Evolutionary conservation across 129 eudicot genomes (phyloP), one percentile per base, ranked within the genome.

Genomic region (Sambucus nigra): DNA sequence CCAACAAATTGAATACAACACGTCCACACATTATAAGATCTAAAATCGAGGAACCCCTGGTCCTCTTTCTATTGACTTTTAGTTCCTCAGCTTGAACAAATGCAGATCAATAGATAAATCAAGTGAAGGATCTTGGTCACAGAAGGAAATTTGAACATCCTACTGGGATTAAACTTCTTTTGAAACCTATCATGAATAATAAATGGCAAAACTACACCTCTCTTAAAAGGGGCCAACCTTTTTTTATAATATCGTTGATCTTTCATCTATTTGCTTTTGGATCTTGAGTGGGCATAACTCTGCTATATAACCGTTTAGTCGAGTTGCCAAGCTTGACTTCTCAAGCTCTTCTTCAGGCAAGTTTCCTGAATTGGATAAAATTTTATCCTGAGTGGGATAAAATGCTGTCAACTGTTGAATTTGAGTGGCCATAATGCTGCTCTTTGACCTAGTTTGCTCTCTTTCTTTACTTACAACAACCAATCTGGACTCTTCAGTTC

Each of bases 141-240:
- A n/a, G n/a, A n/a, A n/a, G n/a, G n/a, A n/a, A n/a, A n/a, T n/a
- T n/a, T n/a, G n/a, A n/a, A n/a, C n/a, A n/a, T n/a, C n/a, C n/a
- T n/a, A n/a, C n/a, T n/a, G n/a, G n/a, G n/a, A n/a, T n/a, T n/a
- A n/a, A n/a, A n/a, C n/a, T n/a, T 35, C 42, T 2, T 35, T 35
- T 15, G 42, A 35, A 35, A 7, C 9, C 13, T 8, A 39, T 57
- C 22, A 35, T 8, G 1, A 35, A 35, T 7, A 3, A 3, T 19
- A 15, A 35, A 35, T 2, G 4, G 13, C 9, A 7, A 2, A 55
- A 32, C 74, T 88, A 88, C 35, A 89, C 61, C 2, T 79, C 78
- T 68, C 76, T 73, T 49, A 89, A 70, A 63, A 89, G 60, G 18
- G 98, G 98, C 95, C 98, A 81, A 63, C 94, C 95, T 79, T 82